Conservation (phyloP, 305 asterid species). For the Withania somnifera region DNA sequence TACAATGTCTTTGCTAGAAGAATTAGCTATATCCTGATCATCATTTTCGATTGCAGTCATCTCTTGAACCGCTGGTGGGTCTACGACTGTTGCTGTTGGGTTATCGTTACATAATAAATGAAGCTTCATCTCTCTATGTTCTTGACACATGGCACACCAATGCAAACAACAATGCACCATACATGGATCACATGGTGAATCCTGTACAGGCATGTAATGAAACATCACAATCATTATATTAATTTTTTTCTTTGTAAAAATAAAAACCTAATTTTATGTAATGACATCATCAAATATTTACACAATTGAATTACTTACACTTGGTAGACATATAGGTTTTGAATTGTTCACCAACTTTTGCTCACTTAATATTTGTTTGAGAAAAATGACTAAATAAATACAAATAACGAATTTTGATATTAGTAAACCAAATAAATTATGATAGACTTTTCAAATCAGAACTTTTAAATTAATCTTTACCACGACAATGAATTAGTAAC, state of each 20-base stretch:
- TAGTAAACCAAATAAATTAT: not conserved
- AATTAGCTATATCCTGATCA: constrained; percentile 5
- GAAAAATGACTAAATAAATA: too few species aligned
- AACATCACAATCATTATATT: not conserved
- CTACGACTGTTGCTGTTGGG: constrained; percentile 22
- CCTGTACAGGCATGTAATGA: constrained; percentile 20
- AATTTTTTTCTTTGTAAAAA: not conserved
- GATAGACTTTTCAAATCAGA: not conserved
- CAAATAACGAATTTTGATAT: not conserved
- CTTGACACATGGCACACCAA: constrained; percentile 89
- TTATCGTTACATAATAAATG: constrained; percentile 28
- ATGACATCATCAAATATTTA: not conserved
- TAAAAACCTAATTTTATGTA: not conserved
- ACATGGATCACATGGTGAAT: constrained; percentile 76
- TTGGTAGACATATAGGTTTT: not conserved
- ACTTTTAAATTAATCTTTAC: not conserved
- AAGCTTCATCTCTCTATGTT: constrained; percentile 55
- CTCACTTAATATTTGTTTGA: not conserved
- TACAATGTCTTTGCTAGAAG: constrained; percentile 17
- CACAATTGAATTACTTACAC: not conserved
- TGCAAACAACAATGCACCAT: constrained; percentile 69
- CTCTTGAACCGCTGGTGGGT: constrained; percentile 58
- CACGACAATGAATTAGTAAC: not conserved
- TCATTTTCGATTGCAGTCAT: constrained; percentile 26
- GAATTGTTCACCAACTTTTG: too few species aligned